Evolutionary conservation across 805 yeast genomes (phyloP), one percentile per base, ranked within the genome.

Genomic region (Wickerhamiella hasegawae): DNA sequence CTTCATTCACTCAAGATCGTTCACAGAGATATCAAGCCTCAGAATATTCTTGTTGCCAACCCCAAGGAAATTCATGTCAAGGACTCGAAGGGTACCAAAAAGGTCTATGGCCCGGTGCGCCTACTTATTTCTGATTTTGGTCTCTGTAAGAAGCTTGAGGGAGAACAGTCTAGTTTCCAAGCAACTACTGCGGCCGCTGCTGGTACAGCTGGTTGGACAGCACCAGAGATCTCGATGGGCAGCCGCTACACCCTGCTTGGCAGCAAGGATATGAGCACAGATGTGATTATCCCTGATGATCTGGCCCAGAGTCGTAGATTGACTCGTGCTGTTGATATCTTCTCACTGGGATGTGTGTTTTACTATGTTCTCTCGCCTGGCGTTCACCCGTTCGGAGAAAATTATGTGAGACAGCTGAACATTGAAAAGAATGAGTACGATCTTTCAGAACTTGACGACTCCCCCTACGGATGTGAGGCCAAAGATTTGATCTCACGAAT

Each of bases 161-260:
- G 75, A 12, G 97, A 84, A 46, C 95, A 90, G 55, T 79, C 94
- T 2, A 81, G 94, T 1, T 87, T 87, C 55, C 68, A 87, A 42
- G 94, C 95, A 0, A 87, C 94, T 0, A 76, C 90, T 0, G 84
- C 82, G 23, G 76, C 83, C 48, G 92, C 93, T 15, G 94, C 96
- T 1, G 98, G 98, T 2, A 90, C 98, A 0, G 71, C 90, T 3
- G 99, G 99, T 3, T 90, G 98, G 98, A 69, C 96, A 46, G 97
- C 99, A 0, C 98, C 98, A 0, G 98, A 90, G 49, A 50, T 54
- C 18, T 34, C 27, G 2, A 32, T 36, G 39, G 37, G 37, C n/a
- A n/a, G 23, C 19, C 32, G 37, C 5, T 27, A 26, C 23, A 23
- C 18, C n/a, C 11, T n/a, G 6, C 8, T n/a, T 21, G 23, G 16